A percentile compares a stretch with the other conserved stretches of the same genome.
phyloP scores from a whole-genome alignment of 805 yeast genomes.

The Kluyveromyces starmeri region DNA sequence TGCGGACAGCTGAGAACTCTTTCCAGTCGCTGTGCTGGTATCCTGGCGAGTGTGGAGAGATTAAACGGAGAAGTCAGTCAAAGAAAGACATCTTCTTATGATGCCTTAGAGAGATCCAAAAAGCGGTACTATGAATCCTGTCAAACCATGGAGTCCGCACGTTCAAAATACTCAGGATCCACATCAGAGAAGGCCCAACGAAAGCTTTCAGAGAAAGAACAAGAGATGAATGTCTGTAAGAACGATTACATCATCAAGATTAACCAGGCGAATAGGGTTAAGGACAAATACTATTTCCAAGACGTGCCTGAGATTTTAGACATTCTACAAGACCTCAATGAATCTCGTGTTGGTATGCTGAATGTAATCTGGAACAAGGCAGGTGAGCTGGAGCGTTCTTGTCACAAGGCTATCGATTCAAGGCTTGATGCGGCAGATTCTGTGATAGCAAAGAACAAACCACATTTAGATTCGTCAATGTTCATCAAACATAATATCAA shows the following conservation, averaged over 20 bases:
- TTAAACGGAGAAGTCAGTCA: conserved; percentile 51
- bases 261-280: conserved; percentile 78
- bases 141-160: conserved; percentile 66
- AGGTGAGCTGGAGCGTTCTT: conserved; percentile 47
- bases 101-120: conserved; percentile 37
- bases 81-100: conserved; percentile 29
- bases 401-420: conserved; percentile 35
- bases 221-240: conserved; percentile 82
- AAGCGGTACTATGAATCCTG: conserved; percentile 75
- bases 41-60: conserved; percentile 46
- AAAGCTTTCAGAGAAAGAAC: conserved; percentile 51
- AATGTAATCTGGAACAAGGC: conserved; percentile 64
- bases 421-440: conserved; percentile 43
- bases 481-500: conserved; percentile 76
- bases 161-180: conserved; percentile 62
- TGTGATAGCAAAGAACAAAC: conserved; percentile 61
- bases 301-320: conserved; percentile 89
- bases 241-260: conserved; percentile 74
- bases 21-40: conserved; percentile 41
- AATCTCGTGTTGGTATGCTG: conserved; percentile 60
- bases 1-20: conserved; percentile 52
- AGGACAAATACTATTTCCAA: conserved; percentile 87
- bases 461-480: conserved; percentile 77
- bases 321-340: conserved; percentile 74
- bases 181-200: conserved; percentile 40